A percentile compares a stretch with the other conserved stretches of the same genome.
Conservation (phyloP, 768 basidiomycete genomes). For the Naganishia onofrii region DNA sequence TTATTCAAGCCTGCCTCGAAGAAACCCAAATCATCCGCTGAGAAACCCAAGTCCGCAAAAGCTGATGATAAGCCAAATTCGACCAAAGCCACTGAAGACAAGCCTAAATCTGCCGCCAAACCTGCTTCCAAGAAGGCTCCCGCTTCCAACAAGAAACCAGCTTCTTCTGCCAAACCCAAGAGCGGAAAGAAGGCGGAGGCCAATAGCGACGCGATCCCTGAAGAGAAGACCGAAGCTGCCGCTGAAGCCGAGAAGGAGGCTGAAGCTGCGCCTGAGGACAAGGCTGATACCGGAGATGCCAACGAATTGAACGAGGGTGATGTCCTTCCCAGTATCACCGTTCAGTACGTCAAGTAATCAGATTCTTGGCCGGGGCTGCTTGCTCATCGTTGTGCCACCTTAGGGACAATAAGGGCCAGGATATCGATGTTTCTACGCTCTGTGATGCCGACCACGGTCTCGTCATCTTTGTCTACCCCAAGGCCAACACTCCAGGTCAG, state of each 20-base stretch:
- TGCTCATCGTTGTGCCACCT: not conserved
- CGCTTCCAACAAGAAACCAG: conserved; percentile 26
- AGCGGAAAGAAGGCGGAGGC: conserved; percentile 20
- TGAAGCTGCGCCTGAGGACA: conserved; percentile 42
- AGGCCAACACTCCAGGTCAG: conserved; percentile 44
- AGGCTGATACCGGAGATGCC: conserved; percentile 38
- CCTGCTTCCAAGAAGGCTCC: conserved; percentile 26
- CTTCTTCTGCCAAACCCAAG: conserved; percentile 34
- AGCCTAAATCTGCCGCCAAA: conserved; percentile 25
- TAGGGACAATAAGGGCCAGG: conserved; percentile 73
- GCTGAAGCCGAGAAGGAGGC: conserved; percentile 36
- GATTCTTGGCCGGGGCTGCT: not conserved
- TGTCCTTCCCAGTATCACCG: conserved; percentile 65
- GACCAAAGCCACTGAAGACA: conserved; percentile 22
- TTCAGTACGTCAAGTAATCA: conserved; percentile 56
- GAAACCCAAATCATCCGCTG: conserved; percentile 27
- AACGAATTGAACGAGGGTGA: conserved; percentile 68
- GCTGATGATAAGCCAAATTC: conserved; percentile 28
- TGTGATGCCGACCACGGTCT: conserved; percentile 66
- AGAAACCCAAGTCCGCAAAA: conserved; percentile 29
- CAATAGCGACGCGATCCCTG: conserved; percentile 32
- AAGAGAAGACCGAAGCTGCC: conserved; percentile 38
- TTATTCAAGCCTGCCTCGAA: conserved; percentile 31
- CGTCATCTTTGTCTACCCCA: conserved; percentile 59
- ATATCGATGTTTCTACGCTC: conserved; percentile 66